Evolutionary conservation across 768 basidiomycete genomes (phyloP).

Genomic region (Lentinula boryana): DNA sequence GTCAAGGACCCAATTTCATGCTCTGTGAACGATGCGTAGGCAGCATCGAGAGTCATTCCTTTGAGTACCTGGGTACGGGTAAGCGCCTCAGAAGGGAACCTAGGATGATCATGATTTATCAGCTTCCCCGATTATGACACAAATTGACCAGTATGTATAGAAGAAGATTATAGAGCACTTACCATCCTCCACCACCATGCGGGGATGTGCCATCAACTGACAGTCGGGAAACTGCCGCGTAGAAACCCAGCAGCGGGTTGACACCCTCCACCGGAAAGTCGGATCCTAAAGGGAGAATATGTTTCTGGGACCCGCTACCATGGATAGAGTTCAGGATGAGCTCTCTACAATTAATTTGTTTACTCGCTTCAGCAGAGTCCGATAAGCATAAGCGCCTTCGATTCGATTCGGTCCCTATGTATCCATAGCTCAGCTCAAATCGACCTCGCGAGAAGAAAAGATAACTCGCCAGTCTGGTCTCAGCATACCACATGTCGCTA

Average conservation of each 20-base stretch:
- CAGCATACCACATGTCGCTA: slow-evolving; percentile 92
- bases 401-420: slow-evolving; percentile 73
- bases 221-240: slow-evolving; percentile 79
- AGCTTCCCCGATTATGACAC: neutral
- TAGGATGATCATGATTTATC: slow-evolving; percentile 21
- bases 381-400: slow-evolving; percentile 87
- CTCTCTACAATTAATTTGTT: neutral
- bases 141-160: neutral
- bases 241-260: slow-evolving; percentile 85
- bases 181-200: slow-evolving; percentile 84
- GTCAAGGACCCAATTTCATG: slow-evolving; percentile 63
- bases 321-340: neutral
- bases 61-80: slow-evolving; percentile 79
- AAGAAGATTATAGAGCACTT: slow-evolving; percentile 14
- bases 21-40: slow-evolving; percentile 83
- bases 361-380: slow-evolving; percentile 64
- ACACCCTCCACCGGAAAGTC: slow-evolving; percentile 94
- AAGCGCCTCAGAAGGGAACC: slow-evolving; percentile 73
- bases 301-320: slow-evolving; percentile 41
- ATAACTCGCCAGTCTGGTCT: slow-evolving; percentile 58
- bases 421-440: neutral
- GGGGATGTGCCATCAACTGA: slow-evolving; percentile 69
- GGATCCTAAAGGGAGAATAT: slow-evolving; percentile 75
- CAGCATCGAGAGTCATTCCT: slow-evolving; percentile 87
- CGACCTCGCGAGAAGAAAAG: neutral